Percentiles rank a stretch among this genome's conserved stretches.
These are phyloP conservation scores for Plenodomus lindquistii DNA, from an alignment of 2,329 filamentous ascomycete species.

Conservation along the genomic window DNA sequence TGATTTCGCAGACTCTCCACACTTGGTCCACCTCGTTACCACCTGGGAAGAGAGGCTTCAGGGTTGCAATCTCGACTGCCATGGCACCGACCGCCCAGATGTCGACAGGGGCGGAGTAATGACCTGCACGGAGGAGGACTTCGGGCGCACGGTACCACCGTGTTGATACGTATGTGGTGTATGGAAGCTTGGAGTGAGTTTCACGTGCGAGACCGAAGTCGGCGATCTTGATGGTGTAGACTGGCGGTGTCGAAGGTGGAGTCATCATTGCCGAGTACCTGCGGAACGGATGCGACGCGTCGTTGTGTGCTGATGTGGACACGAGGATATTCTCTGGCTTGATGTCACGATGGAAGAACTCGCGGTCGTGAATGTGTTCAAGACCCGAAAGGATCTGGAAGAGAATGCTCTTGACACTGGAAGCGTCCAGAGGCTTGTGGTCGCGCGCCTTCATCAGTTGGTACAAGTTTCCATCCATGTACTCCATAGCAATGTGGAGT, in stretches of 20 bases:
- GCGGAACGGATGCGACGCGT: conserved; percentile 82
- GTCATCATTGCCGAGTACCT: conserved; percentile 93
- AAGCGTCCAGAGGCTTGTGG: conserved; percentile 87
- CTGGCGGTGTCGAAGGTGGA: conserved; percentile 88
- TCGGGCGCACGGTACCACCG: conserved; percentile 95
- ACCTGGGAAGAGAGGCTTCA: conserved; percentile 96
- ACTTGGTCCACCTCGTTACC: conserved; percentile 99
- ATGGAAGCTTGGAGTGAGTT: conserved; percentile 93
- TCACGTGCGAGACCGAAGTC: conserved; percentile 98
- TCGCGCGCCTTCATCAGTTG: conserved; percentile 98
- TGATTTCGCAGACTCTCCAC: conserved; percentile 98
- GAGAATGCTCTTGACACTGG: conserved; percentile 94
- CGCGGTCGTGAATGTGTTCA: conserved; percentile 95
- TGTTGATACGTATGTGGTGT: conserved; percentile 98
- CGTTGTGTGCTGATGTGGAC: conserved; percentile 82
- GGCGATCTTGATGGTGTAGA: conserved; percentile 96
- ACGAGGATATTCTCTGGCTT: conserved; percentile 99
- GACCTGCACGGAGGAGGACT: conserved; percentile 87
- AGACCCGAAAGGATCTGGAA: conserved; percentile 96
- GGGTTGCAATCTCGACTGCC: conserved; percentile 94
- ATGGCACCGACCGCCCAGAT: conserved; percentile 99
- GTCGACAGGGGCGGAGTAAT: conserved; percentile 96
- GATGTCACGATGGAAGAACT: conserved; percentile 98
- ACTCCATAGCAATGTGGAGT: conserved; percentile 98
- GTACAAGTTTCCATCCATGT: conserved; percentile 99